These are phyloP conservation scores for Hydrangea macrophylla DNA, from an alignment of 148 eudicot genomes.

Conservation along the genomic window DNA sequence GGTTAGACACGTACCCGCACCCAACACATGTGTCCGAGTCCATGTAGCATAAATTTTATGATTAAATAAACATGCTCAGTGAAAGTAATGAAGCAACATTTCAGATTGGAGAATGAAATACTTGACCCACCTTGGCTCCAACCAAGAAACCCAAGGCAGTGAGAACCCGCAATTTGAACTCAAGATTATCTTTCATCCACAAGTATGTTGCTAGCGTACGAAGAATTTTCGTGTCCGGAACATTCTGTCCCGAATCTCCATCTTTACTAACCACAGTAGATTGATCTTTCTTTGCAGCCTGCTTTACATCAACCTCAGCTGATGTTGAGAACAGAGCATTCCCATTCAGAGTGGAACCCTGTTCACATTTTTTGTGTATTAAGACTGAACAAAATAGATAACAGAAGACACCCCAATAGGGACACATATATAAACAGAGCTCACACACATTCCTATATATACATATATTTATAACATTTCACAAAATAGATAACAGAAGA, in stretches of 20 bases:
- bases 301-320: conserved; percentile 36
- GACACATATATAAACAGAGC: neutral
- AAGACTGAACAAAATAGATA: no score
- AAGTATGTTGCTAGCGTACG: conserved; percentile 64
- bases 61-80: no score
- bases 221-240: conserved; percentile 61
- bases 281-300: conserved; percentile 30
- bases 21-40: no score
- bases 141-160: conserved; percentile 78
- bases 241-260: conserved; percentile 27
- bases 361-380: neutral
- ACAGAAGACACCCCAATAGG: no score
- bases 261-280: conserved; percentile 28
- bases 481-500: no score
- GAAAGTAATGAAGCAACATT: no score
- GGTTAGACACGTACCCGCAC: no score
- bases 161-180: conserved; percentile 78
- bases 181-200: conserved; percentile 83
- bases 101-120: neutral
- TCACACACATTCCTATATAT: neutral
- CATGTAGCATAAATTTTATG: no score
- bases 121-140: conserved; percentile 70
- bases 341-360: conserved; percentile 54
- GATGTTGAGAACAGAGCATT: conserved; percentile 58
- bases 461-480: no score